Evolutionary conservation across 768 basidiomycete species (phyloP).

Genomic region (Cytidiella melzeri): DNA sequence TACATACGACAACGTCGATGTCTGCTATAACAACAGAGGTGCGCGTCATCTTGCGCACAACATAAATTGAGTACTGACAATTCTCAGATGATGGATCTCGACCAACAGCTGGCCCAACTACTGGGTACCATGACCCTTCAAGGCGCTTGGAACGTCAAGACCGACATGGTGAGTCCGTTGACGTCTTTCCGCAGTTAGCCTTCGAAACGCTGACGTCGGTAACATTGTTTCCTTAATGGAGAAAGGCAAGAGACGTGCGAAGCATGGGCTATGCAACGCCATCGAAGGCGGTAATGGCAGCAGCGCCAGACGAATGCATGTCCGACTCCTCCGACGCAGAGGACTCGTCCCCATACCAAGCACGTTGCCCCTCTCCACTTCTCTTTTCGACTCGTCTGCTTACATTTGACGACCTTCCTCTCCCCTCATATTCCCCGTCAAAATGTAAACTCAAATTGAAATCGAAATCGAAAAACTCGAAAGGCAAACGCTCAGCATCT

Average conservation of each 20-base stretch:
- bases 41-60: not conserved
- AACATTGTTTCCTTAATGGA: constrained; percentile 10
- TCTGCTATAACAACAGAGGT: constrained; percentile 12
- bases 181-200: not conserved
- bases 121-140: constrained; percentile 19
- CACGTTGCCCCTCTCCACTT: constrained; percentile 13
- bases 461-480: not conserved
- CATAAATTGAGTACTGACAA: not conserved
- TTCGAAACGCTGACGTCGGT: constrained; percentile 4
- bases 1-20: constrained; percentile 7
- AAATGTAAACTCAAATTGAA: not conserved
- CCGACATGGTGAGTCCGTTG: constrained; percentile 17
- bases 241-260: constrained; percentile 20
- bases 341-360: constrained; percentile 20
- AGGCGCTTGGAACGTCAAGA: constrained; percentile 11
- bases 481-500: constrained; percentile 3
- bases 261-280: not conserved
- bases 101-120: constrained; percentile 20
- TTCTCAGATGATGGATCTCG: constrained; percentile 20
- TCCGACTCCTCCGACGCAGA: constrained; percentile 23
- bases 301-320: constrained; percentile 18
- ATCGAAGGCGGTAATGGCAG: not conserved
- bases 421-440: not conserved
- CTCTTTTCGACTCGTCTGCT: constrained; percentile 8
- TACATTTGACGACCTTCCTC: constrained; percentile 11